phyloP scores from a whole-genome alignment of 192 early-diverging fungal species.

The Coemansia sp. region DNA sequence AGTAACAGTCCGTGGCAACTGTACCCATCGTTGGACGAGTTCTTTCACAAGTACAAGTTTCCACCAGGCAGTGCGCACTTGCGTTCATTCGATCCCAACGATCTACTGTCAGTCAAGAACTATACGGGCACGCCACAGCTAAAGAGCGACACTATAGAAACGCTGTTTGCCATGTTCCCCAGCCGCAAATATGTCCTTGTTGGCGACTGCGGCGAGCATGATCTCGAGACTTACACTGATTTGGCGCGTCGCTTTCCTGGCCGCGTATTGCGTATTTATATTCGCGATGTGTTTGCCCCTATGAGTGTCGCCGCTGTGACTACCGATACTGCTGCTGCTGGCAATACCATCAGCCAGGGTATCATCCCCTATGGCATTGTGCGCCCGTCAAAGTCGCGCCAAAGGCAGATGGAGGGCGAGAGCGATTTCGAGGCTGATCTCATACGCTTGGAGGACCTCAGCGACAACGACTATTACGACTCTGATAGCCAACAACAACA shows the following conservation, averaged over 20 bases:
- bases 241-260: constrained; percentile 65
- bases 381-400: constrained; percentile 16
- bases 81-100: constrained; percentile 66
- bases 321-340: constrained; percentile 34
- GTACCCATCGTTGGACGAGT: constrained; percentile 65
- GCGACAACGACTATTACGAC: constrained; percentile 1
- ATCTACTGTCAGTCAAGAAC: constrained; percentile 62
- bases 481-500: background rate
- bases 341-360: constrained; percentile 15
- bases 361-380: constrained; percentile 42
- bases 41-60: constrained; percentile 72
- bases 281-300: constrained; percentile 67
- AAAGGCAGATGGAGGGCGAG: background rate
- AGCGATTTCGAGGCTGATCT: constrained; percentile 16
- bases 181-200: constrained; percentile 84
- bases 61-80: constrained; percentile 79
- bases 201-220: constrained; percentile 90
- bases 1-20: constrained; percentile 85
- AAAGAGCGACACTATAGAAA: constrained; percentile 61
- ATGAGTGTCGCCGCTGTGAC: constrained; percentile 42
- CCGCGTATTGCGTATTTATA: constrained; percentile 82
- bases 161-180: constrained; percentile 69
- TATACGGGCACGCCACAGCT: constrained; percentile 54
- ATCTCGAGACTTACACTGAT: constrained; percentile 80
- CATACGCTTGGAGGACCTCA: constrained; percentile 7